Evolutionary conservation across 352 stramenopile species (phyloP).

Genomic region (Pythium guiyangense): DNA sequence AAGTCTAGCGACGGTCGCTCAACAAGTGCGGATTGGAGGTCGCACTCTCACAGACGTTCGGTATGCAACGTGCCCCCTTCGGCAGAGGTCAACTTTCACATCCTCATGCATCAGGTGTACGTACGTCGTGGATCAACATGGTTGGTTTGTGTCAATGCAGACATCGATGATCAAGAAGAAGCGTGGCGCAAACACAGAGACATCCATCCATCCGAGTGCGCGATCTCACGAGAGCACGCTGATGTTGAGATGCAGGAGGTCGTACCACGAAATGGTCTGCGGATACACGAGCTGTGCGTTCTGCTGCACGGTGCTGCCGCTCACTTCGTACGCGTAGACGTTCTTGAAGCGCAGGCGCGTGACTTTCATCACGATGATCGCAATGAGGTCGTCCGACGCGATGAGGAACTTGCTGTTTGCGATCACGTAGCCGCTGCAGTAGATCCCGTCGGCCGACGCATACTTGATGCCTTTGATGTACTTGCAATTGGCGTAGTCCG

Average conservation of each 20-base stretch:
- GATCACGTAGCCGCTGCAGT: conserved; percentile 24
- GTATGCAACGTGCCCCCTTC: no score
- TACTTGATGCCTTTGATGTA: conserved; percentile 1
- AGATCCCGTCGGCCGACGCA: neutral
- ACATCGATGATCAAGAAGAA: no score
- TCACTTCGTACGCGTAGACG: conserved; percentile 8
- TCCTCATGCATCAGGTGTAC: no score
- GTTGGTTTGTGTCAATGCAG: no score
- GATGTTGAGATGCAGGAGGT: no score
- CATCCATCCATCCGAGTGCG: no score
- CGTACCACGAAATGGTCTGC: neutral
- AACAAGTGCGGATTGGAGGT: no score
- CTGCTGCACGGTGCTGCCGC: neutral
- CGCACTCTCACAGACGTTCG: no score
- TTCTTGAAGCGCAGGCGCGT: neutral
- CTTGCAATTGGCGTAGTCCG: neutral
- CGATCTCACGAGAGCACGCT: neutral
- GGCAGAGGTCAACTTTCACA: no score
- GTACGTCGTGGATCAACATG: no score
- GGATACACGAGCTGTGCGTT: neutral
- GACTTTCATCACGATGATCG: conserved; percentile 7
- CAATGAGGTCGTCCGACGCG: conserved; percentile 15
- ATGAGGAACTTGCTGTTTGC: conserved; percentile 24
- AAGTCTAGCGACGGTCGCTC: no score
- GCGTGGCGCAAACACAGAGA: no score